Percentiles rank a stretch among this genome's conserved stretches.
Conservation (phyloP, 306 rosid genomes). For the Carpinus fangiana region DNA sequence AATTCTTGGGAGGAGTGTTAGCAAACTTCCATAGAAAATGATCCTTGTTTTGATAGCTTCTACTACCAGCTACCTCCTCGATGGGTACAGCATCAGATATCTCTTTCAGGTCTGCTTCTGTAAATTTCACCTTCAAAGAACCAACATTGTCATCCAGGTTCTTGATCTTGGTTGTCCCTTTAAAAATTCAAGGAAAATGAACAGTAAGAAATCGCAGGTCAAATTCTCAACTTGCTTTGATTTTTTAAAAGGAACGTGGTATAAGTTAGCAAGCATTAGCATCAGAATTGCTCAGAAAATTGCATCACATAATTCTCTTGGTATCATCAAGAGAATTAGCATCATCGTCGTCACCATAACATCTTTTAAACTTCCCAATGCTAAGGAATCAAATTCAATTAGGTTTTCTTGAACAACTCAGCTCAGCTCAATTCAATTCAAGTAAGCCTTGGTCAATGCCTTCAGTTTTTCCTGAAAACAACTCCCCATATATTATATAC, state of each 20-base stretch:
- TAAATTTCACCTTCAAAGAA: constrained; percentile 47
- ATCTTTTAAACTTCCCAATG: background rate
- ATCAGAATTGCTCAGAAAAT: background rate
- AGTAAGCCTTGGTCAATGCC: background rate
- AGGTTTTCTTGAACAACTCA: background rate
- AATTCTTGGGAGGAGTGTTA: constrained; percentile 51
- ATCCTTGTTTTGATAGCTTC: constrained; percentile 6
- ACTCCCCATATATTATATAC: background rate
- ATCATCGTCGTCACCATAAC: background rate
- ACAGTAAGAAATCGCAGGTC: background rate
- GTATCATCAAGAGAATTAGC: too few relatives aligned
- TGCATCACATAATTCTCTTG: too few relatives aligned
- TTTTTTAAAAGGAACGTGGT: background rate
- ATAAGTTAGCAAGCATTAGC: background rate
- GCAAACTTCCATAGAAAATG: constrained; percentile 43
- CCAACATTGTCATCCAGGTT: constrained; percentile 61
- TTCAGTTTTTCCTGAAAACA: background rate
- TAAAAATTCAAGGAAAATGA: background rate
- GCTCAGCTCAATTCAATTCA: background rate
- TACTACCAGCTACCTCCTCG: constrained; percentile 52
- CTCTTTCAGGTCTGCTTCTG: constrained; percentile 45
- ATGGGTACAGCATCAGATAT: constrained; percentile 47
- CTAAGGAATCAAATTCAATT: too few relatives aligned
- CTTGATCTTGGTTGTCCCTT: constrained; percentile 65
- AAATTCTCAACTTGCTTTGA: background rate